phyloP scores from a whole-genome alignment of 345 rosid genomes.

The Psidium guajava region DNA sequence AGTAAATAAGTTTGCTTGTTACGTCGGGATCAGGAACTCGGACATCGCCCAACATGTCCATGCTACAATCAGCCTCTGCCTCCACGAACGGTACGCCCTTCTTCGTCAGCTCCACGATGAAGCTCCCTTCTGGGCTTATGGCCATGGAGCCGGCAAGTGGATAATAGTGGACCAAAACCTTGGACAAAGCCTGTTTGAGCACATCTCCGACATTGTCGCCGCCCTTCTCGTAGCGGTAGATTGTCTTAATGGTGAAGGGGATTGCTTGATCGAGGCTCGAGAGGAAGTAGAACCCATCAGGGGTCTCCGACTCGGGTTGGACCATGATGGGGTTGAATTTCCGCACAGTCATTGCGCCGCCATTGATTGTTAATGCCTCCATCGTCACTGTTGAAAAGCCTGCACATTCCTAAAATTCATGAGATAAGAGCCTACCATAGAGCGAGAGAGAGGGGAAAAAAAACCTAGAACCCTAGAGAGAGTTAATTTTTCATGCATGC shows the following conservation, averaged over 20 bases:
- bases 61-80: slow-evolving; percentile 4
- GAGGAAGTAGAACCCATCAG: slow-evolving; percentile 3
- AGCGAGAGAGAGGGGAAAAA: not conserved
- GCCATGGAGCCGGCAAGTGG: not conserved
- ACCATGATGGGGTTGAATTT: not conserved
- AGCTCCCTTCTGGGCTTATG: not conserved
- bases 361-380: not conserved
- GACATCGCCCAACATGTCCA: slow-evolving; percentile 12
- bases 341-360: not conserved
- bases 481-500: not conserved
- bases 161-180: slow-evolving; percentile 7
- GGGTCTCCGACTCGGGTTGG: not conserved
- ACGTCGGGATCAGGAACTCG: slow-evolving; percentile 4
- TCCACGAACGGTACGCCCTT: slow-evolving; percentile 13
- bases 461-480: not conserved
- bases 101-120: slow-evolving; percentile 1
- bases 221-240: not conserved
- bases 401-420: not conserved
- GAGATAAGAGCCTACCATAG: not conserved
- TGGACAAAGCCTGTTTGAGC: slow-evolving; percentile 5
- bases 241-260: not conserved
- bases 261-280: slow-evolving; percentile 9
- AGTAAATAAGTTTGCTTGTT: slow-evolving; percentile 5
- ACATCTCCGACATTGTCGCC: not conserved
- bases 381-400: not conserved